Conservation (phyloP, 768 basidiomycete species). For the Kwoniella botswanensis region DNA sequence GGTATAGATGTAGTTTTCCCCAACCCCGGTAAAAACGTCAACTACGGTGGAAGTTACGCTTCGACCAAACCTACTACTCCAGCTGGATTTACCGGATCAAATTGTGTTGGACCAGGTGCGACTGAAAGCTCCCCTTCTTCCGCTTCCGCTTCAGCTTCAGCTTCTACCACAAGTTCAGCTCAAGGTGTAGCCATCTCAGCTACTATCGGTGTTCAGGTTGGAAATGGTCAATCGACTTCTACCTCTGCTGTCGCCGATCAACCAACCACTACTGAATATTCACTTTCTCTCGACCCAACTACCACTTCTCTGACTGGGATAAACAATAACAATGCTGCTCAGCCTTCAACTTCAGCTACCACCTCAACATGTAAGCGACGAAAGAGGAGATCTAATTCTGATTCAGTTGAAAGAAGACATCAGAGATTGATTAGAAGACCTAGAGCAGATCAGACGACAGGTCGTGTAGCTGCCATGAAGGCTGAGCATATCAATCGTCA, state of each 20-base stretch:
- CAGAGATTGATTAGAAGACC: conserved; percentile 19
- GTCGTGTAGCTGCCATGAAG: conserved; percentile 23
- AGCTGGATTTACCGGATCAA: conserved; percentile 44
- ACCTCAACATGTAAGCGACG: conserved; percentile 18
- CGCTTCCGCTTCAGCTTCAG: conserved; percentile 4
- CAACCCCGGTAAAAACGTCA: conserved; percentile 48
- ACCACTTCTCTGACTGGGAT: neutral
- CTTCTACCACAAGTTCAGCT: conserved; percentile 9
- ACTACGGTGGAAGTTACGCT: conserved; percentile 51
- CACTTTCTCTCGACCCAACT: conserved; percentile 14
- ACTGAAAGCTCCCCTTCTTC: conserved; percentile 14
- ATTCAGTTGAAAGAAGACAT: neutral
- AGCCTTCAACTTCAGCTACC: conserved; percentile 7
- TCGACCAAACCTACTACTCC: conserved; percentile 40
- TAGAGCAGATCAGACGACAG: conserved; percentile 2
- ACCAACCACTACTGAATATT: conserved; percentile 19
- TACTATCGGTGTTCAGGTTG: conserved; percentile 3
- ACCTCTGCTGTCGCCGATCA: conserved; percentile 20
- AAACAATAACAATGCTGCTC: conserved; percentile 12
- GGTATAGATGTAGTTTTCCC: conserved; percentile 53
- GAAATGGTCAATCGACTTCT: conserved; percentile 2
- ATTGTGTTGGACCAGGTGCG: conserved; percentile 50
- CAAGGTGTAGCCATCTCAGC: conserved; percentile 10
- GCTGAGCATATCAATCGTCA: conserved; percentile 19
- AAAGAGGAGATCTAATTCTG: conserved; percentile 2